phyloP scores from a whole-genome alignment of 805 yeast species.

The Blastobotrys robertii region DNA sequence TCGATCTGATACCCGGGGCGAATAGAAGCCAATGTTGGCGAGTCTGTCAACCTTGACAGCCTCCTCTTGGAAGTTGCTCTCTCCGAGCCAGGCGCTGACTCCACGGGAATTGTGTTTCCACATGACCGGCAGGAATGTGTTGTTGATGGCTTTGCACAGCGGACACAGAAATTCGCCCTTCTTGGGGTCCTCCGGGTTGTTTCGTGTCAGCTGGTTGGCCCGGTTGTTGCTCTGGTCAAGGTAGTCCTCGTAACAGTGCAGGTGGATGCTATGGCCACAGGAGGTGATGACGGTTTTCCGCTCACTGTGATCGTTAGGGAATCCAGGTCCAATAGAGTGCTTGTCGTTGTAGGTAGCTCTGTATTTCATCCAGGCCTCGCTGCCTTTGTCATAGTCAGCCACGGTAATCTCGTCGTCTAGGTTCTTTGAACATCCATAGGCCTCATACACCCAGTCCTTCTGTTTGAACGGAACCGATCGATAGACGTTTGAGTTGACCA shows the following conservation, averaged over 20 bases:
- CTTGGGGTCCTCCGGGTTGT: constrained; percentile 64
- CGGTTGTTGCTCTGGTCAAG: constrained; percentile 43
- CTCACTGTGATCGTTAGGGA: constrained; percentile 29
- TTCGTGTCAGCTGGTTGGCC: constrained; percentile 67
- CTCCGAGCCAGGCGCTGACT: constrained; percentile 2
- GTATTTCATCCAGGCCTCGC: constrained; percentile 31
- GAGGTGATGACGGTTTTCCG: constrained; percentile 43
- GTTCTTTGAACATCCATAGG: constrained; percentile 45
- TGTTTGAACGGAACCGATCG: constrained; percentile 56
- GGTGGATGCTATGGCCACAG: constrained; percentile 94
- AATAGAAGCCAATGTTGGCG: constrained; percentile 19
- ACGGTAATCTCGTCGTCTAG: constrained; percentile 20
- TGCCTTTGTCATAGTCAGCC: constrained; percentile 11
- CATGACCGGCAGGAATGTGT: constrained; percentile 69
- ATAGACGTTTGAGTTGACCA: constrained; percentile 49
- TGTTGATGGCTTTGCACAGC: constrained; percentile 77
- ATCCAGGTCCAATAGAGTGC: constrained; percentile 62
- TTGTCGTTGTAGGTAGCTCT: constrained; percentile 31
- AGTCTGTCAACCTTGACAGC: too few species aligned
- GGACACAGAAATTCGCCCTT: constrained; percentile 80
- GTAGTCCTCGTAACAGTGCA: constrained; percentile 60
- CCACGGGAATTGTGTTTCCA: constrained; percentile 40
- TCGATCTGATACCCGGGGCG: constrained; percentile 1
- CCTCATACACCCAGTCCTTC: constrained; percentile 54
- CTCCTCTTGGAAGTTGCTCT: too few species aligned